Conservation (phyloP, 108 stramenopile species). For the Ochromonas danica region DNA sequence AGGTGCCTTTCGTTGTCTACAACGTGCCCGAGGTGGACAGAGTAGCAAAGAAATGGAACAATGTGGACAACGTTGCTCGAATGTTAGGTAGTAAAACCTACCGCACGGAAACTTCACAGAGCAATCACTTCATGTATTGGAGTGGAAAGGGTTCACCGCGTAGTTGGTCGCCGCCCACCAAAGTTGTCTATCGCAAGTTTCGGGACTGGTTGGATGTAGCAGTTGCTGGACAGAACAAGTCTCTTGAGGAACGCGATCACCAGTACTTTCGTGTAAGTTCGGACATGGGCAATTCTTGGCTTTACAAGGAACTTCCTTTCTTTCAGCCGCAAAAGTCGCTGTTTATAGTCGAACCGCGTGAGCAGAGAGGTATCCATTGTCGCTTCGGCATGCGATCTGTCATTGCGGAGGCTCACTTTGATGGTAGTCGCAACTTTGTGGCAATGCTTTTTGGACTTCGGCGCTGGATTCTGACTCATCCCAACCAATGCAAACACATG, state of each 20-base stretch:
- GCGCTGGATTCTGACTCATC: constrained; percentile 84
- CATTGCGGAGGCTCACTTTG: constrained; percentile 86
- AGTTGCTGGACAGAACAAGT: constrained; percentile 63
- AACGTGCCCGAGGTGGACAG: constrained; percentile 78
- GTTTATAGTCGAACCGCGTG: constrained; percentile 77
- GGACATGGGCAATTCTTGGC: constrained; percentile 44
- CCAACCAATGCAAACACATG: constrained; percentile 77
- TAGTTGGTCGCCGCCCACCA: constrained; percentile 71
- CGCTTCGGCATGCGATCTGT: constrained; percentile 90
- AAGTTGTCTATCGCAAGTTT: constrained; percentile 70
- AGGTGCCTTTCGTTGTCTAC: constrained; percentile 92
- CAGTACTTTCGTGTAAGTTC: constrained; percentile 88
- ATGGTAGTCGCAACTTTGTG: constrained; percentile 81
- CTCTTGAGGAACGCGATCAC: constrained; percentile 69
- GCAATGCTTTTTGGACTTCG: constrained; percentile 70
- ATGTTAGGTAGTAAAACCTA: constrained; percentile 56
- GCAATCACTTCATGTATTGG: constrained; percentile 97
- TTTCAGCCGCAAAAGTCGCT: constrained; percentile 69
- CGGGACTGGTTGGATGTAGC: constrained; percentile 76
- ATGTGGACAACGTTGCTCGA: constrained; percentile 68
- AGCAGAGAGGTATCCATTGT: constrained; percentile 90
- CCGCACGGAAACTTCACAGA: constrained; percentile 65
- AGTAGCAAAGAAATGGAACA: constrained; percentile 78
- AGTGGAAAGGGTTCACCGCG: constrained; percentile 39
- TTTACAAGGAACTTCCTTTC: constrained; percentile 80